A percentile compares a stretch with the other conserved stretches of the same genome.
These are phyloP conservation scores for Perkinsus marinus DNA, from an alignment of 169 alveolate species.

Conservation along the genomic window DNA sequence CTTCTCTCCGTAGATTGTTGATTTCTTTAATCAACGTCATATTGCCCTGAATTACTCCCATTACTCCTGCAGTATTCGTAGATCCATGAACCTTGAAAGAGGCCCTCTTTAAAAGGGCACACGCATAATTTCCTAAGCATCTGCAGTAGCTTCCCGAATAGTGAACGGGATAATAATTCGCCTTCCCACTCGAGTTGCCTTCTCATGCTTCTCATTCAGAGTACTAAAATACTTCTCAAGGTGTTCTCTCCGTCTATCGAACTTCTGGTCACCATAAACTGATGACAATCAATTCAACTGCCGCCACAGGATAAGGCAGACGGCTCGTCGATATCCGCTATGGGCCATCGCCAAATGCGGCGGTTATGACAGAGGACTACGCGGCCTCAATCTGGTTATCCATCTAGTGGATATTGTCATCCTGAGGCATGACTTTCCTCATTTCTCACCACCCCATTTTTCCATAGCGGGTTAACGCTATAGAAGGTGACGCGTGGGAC, in stretches of 20 bases:
- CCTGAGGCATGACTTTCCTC: neutral
- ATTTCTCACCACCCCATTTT: neutral
- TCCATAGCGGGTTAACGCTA: neutral
- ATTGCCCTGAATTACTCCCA: constrained; percentile 63
- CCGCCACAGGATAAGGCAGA: too few species aligned
- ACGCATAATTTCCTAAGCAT: too few species aligned
- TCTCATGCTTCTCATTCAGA: constrained; percentile 54
- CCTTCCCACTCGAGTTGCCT: constrained; percentile 17
- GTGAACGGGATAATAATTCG: neutral
- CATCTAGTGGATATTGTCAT: too few species aligned
- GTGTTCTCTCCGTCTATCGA: constrained; percentile 47
- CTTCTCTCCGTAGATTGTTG: constrained; percentile 65
- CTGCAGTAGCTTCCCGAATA: too few species aligned
- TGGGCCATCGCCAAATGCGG: neutral
- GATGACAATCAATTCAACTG: neutral
- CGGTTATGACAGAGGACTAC: neutral
- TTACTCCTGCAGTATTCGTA: constrained; percentile 47
- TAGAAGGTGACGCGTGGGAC: neutral
- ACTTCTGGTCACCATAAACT: constrained; percentile 21
- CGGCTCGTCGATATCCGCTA: too few species aligned
- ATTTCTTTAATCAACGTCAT: constrained; percentile 63
- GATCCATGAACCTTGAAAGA: constrained; percentile 49
- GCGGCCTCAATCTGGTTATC: too few species aligned
- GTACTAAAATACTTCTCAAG: constrained; percentile 63
- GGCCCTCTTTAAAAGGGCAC: too few species aligned